Evolutionary conservation across 352 stramenopile species (phyloP).

Genomic region (Detonula confervacea): DNA sequence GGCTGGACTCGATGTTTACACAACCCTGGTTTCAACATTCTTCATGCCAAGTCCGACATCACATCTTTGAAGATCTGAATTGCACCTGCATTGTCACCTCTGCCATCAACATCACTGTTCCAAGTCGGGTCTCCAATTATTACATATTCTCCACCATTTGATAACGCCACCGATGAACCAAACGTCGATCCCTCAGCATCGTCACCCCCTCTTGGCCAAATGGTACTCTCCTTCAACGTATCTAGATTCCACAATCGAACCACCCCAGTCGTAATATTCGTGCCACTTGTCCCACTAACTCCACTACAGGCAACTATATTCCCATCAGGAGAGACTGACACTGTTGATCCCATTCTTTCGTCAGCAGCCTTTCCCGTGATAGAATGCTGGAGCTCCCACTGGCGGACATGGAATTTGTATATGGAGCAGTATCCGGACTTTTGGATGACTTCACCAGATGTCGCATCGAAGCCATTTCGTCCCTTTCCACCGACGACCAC

Average conservation of each 20-base stretch:
- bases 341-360: conserved; percentile 42
- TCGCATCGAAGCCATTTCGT: conserved; percentile 4
- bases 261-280: conserved; percentile 27
- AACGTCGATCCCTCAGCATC: conserved; percentile 21
- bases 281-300: conserved; percentile 11
- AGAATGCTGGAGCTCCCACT: conserved; percentile 33
- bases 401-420: conserved; percentile 22
- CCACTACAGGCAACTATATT: conserved; percentile 48
- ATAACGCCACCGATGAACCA: conserved; percentile 44
- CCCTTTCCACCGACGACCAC: conserved; percentile 44
- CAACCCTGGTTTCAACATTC: no score
- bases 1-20: no score
- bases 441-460: conserved; percentile 12
- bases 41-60: no score
- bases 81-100: conserved; percentile 20
- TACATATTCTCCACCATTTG: conserved; percentile 35
- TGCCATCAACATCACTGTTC: conserved; percentile 2
- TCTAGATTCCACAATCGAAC: conserved; percentile 43
- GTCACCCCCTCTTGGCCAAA: conserved; percentile 31
- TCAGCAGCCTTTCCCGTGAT: conserved; percentile 28
- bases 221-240: conserved; percentile 29
- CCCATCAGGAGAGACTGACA: conserved; percentile 39
- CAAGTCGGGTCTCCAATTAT: conserved; percentile 44
- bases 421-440: conserved; percentile 30
- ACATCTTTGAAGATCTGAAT: conserved; percentile 35